Evolutionary conservation across 768 basidiomycete genomes (phyloP).

Genomic region (Lentinus brumalis): DNA sequence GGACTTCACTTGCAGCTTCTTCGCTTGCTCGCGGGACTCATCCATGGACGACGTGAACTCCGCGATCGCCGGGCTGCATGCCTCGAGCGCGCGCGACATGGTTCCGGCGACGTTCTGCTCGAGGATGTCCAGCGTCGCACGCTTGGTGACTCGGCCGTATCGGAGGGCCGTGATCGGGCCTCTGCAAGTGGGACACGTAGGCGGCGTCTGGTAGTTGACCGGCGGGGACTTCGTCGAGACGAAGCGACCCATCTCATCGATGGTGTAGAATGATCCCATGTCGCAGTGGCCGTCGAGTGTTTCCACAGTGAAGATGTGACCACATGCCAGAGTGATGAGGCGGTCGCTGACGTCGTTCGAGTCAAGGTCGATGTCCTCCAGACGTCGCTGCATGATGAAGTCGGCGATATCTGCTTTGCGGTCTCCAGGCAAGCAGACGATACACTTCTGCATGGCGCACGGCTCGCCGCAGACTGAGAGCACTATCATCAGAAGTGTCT

Average conservation of each 20-base stretch:
- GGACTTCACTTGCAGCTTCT: constrained; percentile 6
- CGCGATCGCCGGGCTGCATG: constrained; percentile 12
- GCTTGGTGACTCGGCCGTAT: constrained; percentile 39
- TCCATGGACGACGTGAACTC: constrained; percentile 6
- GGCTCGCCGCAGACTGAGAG: constrained; percentile 40
- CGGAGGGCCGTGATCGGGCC: constrained; percentile 35
- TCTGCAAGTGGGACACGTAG: constrained; percentile 39
- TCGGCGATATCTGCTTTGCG: constrained; percentile 36
- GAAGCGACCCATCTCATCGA: constrained; percentile 27
- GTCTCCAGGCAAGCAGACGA: constrained; percentile 30
- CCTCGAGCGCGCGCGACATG: constrained; percentile 28
- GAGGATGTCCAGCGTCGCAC: constrained; percentile 38
- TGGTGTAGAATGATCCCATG: constrained; percentile 33
- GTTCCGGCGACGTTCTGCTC: constrained; percentile 39
- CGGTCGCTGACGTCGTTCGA: constrained; percentile 33
- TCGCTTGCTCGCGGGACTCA: constrained; percentile 16
- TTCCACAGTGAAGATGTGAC: constrained; percentile 43
- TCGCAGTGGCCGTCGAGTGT: constrained; percentile 40
- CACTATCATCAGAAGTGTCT: not conserved
- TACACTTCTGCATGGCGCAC: constrained; percentile 36
- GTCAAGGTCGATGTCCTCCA: constrained; percentile 28
- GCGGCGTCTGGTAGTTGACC: constrained; percentile 31
- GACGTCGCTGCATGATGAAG: constrained; percentile 34
- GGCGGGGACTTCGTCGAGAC: constrained; percentile 29
- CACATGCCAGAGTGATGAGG: constrained; percentile 34